These are phyloP conservation scores for Talaromyces atroroseus DNA, from an alignment of 2,329 filamentous ascomycete species.

Conservation along the genomic window DNA sequence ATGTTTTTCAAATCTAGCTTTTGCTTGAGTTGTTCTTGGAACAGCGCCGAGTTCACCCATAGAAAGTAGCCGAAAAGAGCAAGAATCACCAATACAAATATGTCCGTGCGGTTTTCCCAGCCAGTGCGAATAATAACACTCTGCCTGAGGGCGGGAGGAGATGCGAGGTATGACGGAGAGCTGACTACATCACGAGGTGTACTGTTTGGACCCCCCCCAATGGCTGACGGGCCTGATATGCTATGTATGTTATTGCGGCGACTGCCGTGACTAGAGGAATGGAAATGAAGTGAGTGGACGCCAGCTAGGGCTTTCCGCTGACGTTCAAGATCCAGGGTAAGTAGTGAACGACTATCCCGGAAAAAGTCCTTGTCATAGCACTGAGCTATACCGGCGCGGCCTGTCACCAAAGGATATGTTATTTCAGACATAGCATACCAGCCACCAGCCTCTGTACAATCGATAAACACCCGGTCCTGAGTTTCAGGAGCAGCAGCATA, in stretches of 20 bases:
- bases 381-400: constrained; percentile 55
- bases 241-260: constrained; percentile 39
- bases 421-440: constrained; percentile 92
- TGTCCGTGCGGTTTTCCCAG: constrained; percentile 42
- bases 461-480: constrained; percentile 69
- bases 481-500: constrained; percentile 30
- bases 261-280: constrained; percentile 17
- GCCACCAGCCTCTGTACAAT: constrained; percentile 75
- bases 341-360: constrained; percentile 31
- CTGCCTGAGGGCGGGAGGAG: constrained; percentile 35
- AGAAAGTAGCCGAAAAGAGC: constrained; percentile 38
- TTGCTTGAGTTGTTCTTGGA: constrained; percentile 38
- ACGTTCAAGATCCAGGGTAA: constrained; percentile 39
- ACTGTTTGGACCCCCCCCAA: constrained; percentile 31
- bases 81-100: constrained; percentile 37
- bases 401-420: constrained; percentile 78
- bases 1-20: constrained; percentile 43
- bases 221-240: constrained; percentile 36
- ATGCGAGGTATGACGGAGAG: constrained; percentile 31
- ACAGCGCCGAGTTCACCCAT: constrained; percentile 38
- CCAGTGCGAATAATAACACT: constrained; percentile 43
- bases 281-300: constrained; percentile 58
- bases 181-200: constrained; percentile 33
- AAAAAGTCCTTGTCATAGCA: constrained; percentile 52
- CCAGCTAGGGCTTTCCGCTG: constrained; percentile 62